These are phyloP conservation scores for Zymoseptoria crescenta DNA, from an alignment of 2,329 filamentous ascomycete species.

Conservation along the genomic window DNA sequence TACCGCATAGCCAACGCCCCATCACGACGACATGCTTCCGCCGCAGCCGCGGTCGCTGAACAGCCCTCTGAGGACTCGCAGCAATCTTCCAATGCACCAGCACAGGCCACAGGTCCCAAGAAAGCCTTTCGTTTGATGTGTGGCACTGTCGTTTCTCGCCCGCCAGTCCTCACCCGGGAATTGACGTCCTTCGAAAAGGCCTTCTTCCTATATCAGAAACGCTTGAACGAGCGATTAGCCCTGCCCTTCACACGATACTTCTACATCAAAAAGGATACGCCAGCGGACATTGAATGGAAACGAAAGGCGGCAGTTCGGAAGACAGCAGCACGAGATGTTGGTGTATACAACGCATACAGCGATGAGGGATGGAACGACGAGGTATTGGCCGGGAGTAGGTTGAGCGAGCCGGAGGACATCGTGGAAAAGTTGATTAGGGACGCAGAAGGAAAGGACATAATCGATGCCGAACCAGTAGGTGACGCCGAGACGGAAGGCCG, in stretches of 20 bases:
- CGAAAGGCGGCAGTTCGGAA: conserved; percentile 71
- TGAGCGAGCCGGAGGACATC: conserved; percentile 56
- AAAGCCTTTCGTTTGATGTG: conserved; percentile 43
- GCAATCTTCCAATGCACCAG: conserved; percentile 27
- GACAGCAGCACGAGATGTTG: conserved; percentile 75
- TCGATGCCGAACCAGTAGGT: conserved; percentile 41
- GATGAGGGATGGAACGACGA: conserved; percentile 86
- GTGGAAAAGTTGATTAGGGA: conserved; percentile 66
- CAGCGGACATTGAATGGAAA: conserved; percentile 80
- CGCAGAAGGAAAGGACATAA: conserved; percentile 50
- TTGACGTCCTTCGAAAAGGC: conserved; percentile 84
- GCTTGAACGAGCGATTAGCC: conserved; percentile 84
- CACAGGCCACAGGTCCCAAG: conserved; percentile 41
- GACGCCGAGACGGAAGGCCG: conserved; percentile 39
- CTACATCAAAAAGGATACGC: conserved; percentile 89
- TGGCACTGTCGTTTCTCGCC: conserved; percentile 77
- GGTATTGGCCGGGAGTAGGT: conserved; percentile 63
- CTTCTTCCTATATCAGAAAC: conserved; percentile 95
- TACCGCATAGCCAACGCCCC: conserved; percentile 31
- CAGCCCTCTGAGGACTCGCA: conserved; percentile 20
- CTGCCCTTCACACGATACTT: conserved; percentile 84
- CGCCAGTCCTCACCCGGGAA: conserved; percentile 76
- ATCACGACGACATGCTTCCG: conserved; percentile 29
- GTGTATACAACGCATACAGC: conserved; percentile 68
- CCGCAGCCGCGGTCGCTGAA: conserved; percentile 29